Evolutionary conservation across 1,139 yeast genomes (phyloP), one percentile per base, ranked within the genome.

Genomic region (Diutina pseudorugosa): DNA sequence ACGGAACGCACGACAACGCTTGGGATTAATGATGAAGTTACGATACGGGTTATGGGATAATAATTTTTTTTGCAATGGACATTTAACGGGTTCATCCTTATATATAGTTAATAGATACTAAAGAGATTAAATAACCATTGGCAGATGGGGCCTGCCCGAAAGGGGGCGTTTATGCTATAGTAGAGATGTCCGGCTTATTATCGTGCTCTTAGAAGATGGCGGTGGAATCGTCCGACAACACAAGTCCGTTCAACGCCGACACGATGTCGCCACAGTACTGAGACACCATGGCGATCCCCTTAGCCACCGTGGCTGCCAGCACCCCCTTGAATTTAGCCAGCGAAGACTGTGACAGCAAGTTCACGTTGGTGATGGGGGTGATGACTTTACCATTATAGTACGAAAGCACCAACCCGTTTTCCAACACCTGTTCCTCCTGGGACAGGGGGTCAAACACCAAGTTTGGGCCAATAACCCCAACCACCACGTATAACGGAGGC

Each of bases 391-490:
- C 81, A 54, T 82, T 70, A 53, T 79, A 77, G 80, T 85, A 90
- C 42, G 93, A 82, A 8, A 88, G 65, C 51, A 89, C 70, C 19
- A 91, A 58, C 0, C 95, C 96, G 57, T 86, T 85, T 59, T 90
- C 95, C 55, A 91, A 76, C 1, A 90, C 95, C 57, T 83, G 87
- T 62, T 87, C 91, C 65, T 91, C 98, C 56, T 84, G 88, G 20
- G 79, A 69, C 1, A 94, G 83, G 0, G 98, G 97, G 62, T 91
- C 98, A 48, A 90, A 73, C 4, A 85, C 75, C 50, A 81, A 68
- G 57, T 80, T 83, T 14, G 75, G 65, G 0, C 93, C 95, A 1
- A 88, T 78, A 2, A 85, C 73, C 0, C 96, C 95, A 45, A 87
- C 66, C 0, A 91, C 79, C 57, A 91, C 79, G 49, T 87, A 71